Evolutionary conservation across 257 asterid species (phyloP).

Genomic region (Avicennia marina): DNA sequence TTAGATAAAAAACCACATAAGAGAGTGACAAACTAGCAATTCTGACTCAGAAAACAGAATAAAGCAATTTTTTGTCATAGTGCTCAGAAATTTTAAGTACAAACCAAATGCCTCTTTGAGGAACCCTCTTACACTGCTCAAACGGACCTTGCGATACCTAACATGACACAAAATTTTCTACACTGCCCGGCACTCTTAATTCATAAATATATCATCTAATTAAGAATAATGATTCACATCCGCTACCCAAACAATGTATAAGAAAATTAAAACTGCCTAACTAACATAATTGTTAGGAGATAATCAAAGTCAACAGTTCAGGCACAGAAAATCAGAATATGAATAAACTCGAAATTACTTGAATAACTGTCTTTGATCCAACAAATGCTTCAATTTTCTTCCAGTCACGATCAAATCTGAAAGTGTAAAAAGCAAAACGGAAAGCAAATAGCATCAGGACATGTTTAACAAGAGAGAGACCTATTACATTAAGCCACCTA

Average conservation of each 20-base stretch:
- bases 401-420: constrained; percentile 94
- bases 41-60: constrained; percentile 24
- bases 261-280: too few species aligned
- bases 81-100: not conserved
- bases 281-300: too few species aligned
- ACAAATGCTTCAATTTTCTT: constrained; percentile 90
- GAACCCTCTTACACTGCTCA: constrained; percentile 1
- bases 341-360: constrained; percentile 38
- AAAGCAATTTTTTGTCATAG: not conserved
- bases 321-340: too few species aligned
- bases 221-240: not conserved
- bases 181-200: constrained; percentile 11
- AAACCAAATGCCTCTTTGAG: constrained; percentile 22
- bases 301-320: too few species aligned
- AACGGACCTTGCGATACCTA: constrained; percentile 20
- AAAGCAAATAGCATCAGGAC: not conserved
- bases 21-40: too few species aligned
- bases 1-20: too few species aligned
- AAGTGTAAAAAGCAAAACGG: constrained; percentile 1
- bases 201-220: not conserved
- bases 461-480: not conserved
- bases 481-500: too few species aligned
- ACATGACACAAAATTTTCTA: constrained; percentile 3
- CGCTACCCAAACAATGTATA: too few species aligned
- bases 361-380: constrained; percentile 86